Conservation (phyloP, 495 filamentous ascomycete genomes). For the Lentithecium fluviatile region DNA sequence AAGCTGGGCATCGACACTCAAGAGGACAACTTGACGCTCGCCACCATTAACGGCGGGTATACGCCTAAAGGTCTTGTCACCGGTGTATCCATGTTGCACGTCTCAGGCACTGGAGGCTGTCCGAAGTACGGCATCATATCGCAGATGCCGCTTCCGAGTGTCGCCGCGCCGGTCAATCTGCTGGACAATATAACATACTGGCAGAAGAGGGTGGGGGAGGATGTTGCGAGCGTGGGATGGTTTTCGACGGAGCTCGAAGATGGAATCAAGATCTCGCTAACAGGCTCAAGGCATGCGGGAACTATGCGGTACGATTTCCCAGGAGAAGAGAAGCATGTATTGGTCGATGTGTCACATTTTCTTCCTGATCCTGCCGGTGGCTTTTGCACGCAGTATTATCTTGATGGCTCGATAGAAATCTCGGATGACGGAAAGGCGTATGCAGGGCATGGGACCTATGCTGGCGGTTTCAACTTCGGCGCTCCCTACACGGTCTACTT, state of each 20-base stretch:
- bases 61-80: slow-evolving; percentile 38
- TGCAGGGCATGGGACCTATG: slow-evolving; percentile 32
- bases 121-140: slow-evolving; percentile 40
- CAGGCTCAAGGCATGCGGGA: slow-evolving; percentile 31
- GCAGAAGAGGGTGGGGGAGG: slow-evolving; percentile 29
- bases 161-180: slow-evolving; percentile 31
- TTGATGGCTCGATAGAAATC: slow-evolving; percentile 31
- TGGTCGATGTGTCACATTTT: slow-evolving; percentile 39
- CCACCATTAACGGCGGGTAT: slow-evolving; percentile 39
- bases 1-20: slow-evolving; percentile 36
- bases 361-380: slow-evolving; percentile 32
- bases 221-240: slow-evolving; percentile 38
- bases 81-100: slow-evolving; percentile 38
- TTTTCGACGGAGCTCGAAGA: slow-evolving; percentile 35
- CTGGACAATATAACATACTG: slow-evolving; percentile 40
- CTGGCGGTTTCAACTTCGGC: slow-evolving; percentile 31
- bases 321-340: slow-evolving; percentile 30
- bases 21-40: slow-evolving; percentile 28
- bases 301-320: slow-evolving; percentile 39
- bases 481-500: slow-evolving; percentile 38
- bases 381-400: slow-evolving; percentile 31
- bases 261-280: slow-evolving; percentile 35
- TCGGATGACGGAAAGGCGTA: slow-evolving; percentile 30
- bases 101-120: slow-evolving; percentile 37
- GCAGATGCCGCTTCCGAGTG: slow-evolving; percentile 38